phyloP scores from a whole-genome alignment of 805 yeast species.

The Clavispora carvajalis region DNA sequence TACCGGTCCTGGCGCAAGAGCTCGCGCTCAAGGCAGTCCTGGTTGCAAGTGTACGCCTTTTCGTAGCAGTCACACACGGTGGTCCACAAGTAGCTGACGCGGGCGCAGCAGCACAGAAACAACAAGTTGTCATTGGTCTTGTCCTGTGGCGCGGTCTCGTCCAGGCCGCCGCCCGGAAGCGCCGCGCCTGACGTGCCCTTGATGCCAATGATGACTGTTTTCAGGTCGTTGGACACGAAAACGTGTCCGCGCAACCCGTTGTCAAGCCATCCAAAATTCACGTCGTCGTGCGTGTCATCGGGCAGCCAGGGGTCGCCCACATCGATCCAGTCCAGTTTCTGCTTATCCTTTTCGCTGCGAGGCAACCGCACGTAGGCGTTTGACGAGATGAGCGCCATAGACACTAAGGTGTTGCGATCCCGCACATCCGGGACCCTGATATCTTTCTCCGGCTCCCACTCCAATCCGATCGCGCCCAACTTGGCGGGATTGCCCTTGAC shows the following conservation, averaged over 20 bases:
- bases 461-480: constrained; percentile 40
- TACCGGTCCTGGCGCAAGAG: constrained; percentile 71
- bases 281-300: constrained; percentile 49
- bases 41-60: constrained; percentile 81
- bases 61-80: constrained; percentile 93
- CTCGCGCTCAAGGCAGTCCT: constrained; percentile 76
- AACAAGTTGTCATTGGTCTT: constrained; percentile 81
- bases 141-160: constrained; percentile 75
- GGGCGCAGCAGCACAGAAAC: constrained; percentile 94
- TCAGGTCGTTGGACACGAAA: constrained; percentile 55
- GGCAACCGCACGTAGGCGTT: constrained; percentile 87
- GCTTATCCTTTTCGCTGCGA: constrained; percentile 39
- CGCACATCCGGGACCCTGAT: constrained; percentile 66
- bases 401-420: constrained; percentile 67
- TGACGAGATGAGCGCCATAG: constrained; percentile 80
- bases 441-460: constrained; percentile 54
- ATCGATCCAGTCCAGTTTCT: constrained; percentile 80
- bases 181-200: constrained; percentile 91
- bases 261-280: constrained; percentile 79
- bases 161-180: constrained; percentile 41
- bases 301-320: constrained; percentile 49
- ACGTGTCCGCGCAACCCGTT: constrained; percentile 89
- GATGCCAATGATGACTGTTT: constrained; percentile 68
- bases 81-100: constrained; percentile 86
- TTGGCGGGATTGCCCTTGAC: constrained; percentile 34